phyloP scores from a whole-genome alignment of 1,284 basidiomycete species.

The Apiotrichum sp. region DNA sequence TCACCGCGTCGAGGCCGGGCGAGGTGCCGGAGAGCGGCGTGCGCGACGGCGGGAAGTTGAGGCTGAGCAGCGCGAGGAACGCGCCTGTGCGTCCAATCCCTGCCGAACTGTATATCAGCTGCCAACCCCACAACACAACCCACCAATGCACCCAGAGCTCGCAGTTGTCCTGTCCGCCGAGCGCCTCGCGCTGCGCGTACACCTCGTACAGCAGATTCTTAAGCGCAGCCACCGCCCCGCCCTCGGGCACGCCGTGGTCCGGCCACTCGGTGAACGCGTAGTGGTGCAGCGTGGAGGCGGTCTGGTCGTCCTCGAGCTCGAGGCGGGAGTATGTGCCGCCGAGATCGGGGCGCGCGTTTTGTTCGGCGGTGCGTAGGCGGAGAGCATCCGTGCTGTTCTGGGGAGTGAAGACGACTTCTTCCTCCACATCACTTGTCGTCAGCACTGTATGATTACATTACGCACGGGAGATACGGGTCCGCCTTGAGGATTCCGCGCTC shows the following conservation, averaged over 20 bases:
- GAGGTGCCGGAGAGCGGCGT: conserved; percentile 16
- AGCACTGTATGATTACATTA: too few relatives aligned
- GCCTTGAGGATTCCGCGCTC: conserved; percentile 38
- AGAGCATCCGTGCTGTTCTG: background rate
- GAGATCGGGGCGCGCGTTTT: background rate
- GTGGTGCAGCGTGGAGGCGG: conserved; percentile 20
- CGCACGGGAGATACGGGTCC: conserved; percentile 33
- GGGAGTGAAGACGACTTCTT: too few relatives aligned
- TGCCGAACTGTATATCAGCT: conserved; percentile 28
- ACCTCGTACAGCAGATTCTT: conserved; percentile 24
- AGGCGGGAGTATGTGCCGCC: conserved; percentile 18
- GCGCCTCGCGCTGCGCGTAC: conserved; percentile 11
- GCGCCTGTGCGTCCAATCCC: conserved; percentile 42
- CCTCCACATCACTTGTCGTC: too few relatives aligned
- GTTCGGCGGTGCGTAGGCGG: background rate
- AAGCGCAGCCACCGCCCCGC: conserved; percentile 24
- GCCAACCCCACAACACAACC: conserved; percentile 6
- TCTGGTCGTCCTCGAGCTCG: conserved; percentile 2
- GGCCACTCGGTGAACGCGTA: conserved; percentile 43
- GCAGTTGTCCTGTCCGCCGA: conserved; percentile 18
- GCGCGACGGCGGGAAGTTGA: conserved; percentile 12
- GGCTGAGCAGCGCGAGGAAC: conserved; percentile 37
- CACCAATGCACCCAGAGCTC: conserved; percentile 46
- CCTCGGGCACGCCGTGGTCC: conserved; percentile 40
- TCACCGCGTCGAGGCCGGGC: conserved; percentile 15